phyloP scores from a whole-genome alignment of 2,329 filamentous ascomycete species.

The Dactylellina cionopaga region DNA sequence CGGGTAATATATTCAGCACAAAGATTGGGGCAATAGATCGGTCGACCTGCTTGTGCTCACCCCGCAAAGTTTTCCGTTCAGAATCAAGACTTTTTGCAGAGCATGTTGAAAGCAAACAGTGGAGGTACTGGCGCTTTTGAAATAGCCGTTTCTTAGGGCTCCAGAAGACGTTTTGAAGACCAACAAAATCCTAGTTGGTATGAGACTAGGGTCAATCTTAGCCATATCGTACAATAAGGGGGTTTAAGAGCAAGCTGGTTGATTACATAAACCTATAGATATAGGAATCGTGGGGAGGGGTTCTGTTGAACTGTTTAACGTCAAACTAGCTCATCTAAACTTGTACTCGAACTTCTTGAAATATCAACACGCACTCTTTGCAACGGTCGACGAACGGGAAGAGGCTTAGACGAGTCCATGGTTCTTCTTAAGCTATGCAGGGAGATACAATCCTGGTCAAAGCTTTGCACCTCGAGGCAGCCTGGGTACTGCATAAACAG shows the following conservation, averaged over 20 bases:
- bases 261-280: too few relatives aligned
- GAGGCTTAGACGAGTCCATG: conserved; percentile 35
- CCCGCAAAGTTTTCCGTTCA: conserved; percentile 36
- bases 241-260: too few relatives aligned
- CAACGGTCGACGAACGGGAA: conserved; percentile 25
- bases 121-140: too few relatives aligned
- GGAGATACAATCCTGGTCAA: conserved; percentile 2
- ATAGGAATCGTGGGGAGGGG: too few relatives aligned
- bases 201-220: too few relatives aligned
- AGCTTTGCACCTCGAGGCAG: conserved; percentile 13
- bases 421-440: conserved; percentile 20
- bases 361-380: background rate
- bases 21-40: background rate
- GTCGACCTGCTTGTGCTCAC: conserved; percentile 4
- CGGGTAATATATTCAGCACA: conserved; percentile 27
- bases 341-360: background rate
- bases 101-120: too few relatives aligned
- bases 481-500: conserved; percentile 25
- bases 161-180: too few relatives aligned
- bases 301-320: background rate
- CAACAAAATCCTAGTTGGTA: too few relatives aligned
- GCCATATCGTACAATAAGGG: too few relatives aligned
- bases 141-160: too few relatives aligned
- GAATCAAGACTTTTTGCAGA: too few relatives aligned
- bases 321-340: background rate